Percentiles rank a stretch among this genome's conserved stretches.
These are phyloP conservation scores for Colletotrichum godetiae DNA, from an alignment of 2,329 filamentous ascomycete genomes.

Conservation along the genomic window DNA sequence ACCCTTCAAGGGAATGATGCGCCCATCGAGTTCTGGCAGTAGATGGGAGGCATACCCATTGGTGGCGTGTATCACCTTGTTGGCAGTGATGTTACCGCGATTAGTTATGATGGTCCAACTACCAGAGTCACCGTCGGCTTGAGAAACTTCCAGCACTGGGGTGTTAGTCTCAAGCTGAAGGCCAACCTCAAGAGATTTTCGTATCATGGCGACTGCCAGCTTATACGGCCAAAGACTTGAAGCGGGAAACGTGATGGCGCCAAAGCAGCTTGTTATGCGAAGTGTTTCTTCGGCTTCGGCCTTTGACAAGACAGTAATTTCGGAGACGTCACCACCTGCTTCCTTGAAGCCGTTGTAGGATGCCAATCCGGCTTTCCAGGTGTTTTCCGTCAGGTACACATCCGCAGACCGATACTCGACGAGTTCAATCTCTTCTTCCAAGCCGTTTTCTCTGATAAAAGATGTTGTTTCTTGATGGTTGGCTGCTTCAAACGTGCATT, in stretches of 20 bases:
- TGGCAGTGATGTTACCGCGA: neutral
- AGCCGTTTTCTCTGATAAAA: neutral
- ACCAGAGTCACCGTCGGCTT: neutral
- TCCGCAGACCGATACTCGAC: neutral
- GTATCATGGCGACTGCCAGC: neutral
- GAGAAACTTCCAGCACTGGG: neutral
- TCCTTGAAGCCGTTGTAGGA: neutral
- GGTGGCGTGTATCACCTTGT: neutral
- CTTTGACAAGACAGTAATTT: neutral
- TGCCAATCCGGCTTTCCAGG: neutral
- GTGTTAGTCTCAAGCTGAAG: neutral
- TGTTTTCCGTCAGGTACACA: neutral
- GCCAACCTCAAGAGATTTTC: neutral
- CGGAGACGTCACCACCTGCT: neutral
- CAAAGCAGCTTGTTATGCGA: neutral
- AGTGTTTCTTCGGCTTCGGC: neutral
- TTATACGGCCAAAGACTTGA: neutral
- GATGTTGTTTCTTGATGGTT: accelerated
- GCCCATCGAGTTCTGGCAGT: neutral
- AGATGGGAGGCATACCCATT: neutral
- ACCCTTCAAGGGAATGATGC: neutral
- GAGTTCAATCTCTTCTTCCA: neutral
- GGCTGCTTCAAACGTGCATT: accelerated
- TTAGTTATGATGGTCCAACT: neutral
- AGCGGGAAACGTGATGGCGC: neutral